Conservation (phyloP, 129 eudicot genomes). For the Flaveria sonorensis region DNA sequence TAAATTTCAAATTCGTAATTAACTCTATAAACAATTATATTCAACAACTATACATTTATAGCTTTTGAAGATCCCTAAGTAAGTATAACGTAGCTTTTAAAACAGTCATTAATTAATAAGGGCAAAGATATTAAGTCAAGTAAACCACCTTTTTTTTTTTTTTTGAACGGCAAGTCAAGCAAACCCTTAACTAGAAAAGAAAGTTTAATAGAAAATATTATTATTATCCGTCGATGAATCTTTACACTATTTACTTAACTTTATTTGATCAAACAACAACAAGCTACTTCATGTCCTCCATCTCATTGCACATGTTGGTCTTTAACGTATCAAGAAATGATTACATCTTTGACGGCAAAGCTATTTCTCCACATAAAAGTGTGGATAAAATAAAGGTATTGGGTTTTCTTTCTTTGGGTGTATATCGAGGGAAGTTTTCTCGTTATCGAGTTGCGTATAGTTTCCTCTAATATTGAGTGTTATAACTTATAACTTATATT, state of each 20-base stretch:
- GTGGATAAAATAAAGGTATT: too few species aligned
- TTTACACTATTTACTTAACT: not conserved
- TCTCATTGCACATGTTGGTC: too few species aligned
- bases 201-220: not conserved
- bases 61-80: not conserved
- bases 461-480: not conserved
- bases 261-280: not conserved
- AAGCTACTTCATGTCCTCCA: too few species aligned
- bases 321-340: too few species aligned
- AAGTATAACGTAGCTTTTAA: not conserved
- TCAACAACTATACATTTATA: not conserved
- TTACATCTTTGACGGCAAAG: too few species aligned
- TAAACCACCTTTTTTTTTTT: too few species aligned
- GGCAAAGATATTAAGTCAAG: not conserved
- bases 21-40: not conserved
- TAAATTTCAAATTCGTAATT: not conserved
- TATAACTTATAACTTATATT: not conserved
- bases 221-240: not conserved
- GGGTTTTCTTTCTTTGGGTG: too few species aligned
- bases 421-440: too few species aligned
- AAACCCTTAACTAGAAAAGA: not conserved
- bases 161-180: too few species aligned
- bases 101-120: not conserved
- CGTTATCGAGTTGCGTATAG: not conserved
- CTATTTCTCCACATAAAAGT: too few species aligned